Evolutionary conservation across 345 rosid species (phyloP).

Genomic region (Hibiscus tridactylites): DNA sequence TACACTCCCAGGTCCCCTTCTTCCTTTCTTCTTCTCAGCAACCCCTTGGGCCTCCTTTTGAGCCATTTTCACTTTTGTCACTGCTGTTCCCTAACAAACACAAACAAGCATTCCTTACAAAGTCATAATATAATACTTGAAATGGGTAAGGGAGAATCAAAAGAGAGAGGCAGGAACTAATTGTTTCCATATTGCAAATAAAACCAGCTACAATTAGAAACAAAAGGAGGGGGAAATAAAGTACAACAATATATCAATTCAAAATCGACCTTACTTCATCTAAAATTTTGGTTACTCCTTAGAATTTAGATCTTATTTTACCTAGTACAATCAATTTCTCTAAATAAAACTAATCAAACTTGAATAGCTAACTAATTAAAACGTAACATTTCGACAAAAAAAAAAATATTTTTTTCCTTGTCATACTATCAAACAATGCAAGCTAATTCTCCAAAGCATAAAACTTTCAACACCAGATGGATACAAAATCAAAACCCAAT

Average conservation of each 20-base stretch:
- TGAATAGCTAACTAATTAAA: not conserved
- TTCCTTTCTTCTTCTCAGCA: constrained; percentile 91
- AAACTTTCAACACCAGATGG: not conserved
- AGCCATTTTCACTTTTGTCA: constrained; percentile 88
- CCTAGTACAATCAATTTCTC: not conserved
- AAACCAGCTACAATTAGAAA: not conserved
- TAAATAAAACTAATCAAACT: not conserved
- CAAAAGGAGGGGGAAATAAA: not conserved
- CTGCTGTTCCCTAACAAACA: constrained; percentile 73
- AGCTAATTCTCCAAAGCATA: not conserved
- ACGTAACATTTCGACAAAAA: not conserved
- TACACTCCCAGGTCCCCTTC: constrained; percentile 94
- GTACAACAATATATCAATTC: not conserved
- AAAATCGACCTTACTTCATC: not conserved
- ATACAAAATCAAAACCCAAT: not conserved
- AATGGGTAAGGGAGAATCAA: not conserved
- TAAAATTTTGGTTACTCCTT: not conserved
- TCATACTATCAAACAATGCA: not conserved
- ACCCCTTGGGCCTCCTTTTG: constrained; percentile 94
- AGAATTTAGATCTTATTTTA: not conserved
- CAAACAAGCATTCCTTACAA: not conserved
- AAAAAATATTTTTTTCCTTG: not conserved
- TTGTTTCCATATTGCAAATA: not conserved
- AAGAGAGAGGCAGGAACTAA: not conserved
- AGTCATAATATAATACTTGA: not conserved